phyloP scores from a whole-genome alignment of 768 basidiomycete species.

The Mycena rebaudengoi region DNA sequence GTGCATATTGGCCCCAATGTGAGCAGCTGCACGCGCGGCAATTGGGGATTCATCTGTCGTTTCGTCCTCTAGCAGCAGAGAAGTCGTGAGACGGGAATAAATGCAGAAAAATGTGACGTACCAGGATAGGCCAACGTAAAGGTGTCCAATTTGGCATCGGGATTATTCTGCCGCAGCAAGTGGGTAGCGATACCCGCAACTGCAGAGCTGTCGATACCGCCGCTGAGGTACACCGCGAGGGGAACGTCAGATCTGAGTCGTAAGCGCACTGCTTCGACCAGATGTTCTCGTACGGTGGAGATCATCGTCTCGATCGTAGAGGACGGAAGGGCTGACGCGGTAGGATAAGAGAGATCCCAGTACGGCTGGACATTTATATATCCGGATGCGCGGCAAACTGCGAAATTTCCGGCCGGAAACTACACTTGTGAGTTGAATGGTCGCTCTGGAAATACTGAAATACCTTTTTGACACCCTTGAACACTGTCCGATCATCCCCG shows the following conservation, averaged over 20 bases:
- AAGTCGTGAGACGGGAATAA: neutral
- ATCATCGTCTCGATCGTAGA: neutral
- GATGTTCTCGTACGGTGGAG: neutral
- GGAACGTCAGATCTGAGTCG: slow-evolving; percentile 2
- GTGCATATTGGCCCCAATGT: neutral
- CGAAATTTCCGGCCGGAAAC: neutral
- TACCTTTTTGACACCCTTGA: slow-evolving; percentile 14
- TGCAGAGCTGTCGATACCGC: slow-evolving; percentile 13
- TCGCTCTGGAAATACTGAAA: neutral
- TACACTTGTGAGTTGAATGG: neutral
- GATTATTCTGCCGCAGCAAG: slow-evolving; percentile 3
- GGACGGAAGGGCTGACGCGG: neutral
- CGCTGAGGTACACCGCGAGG: slow-evolving; percentile 7
- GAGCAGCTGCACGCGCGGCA: neutral
- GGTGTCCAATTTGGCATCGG: neutral
- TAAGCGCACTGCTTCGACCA: slow-evolving; percentile 5
- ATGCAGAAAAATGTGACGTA: neutral
- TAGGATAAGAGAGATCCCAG: neutral
- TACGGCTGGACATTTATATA: neutral
- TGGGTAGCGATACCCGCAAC: slow-evolving; percentile 12
- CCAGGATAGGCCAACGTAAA: slow-evolving; percentile 7
- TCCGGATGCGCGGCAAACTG: neutral
- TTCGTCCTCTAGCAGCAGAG: neutral
- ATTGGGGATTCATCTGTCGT: neutral
- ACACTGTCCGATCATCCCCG: slow-evolving; percentile 7